phyloP scores from a whole-genome alignment of 1,284 basidiomycete species.

The Cryptococcus sp. region DNA sequence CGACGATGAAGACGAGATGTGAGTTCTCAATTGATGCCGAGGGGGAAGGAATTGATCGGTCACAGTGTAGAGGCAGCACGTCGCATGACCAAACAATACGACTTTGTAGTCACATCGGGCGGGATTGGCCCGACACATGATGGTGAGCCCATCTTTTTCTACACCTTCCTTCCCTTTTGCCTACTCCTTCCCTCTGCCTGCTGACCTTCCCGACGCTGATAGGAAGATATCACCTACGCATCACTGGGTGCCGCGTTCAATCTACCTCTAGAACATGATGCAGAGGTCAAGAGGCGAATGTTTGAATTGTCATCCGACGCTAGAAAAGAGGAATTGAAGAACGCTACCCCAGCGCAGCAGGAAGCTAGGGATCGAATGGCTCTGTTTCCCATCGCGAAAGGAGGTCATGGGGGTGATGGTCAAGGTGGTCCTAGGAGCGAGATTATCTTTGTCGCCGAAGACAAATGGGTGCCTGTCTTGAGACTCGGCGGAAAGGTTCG shows the following conservation, averaged over 20 bases:
- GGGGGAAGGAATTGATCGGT: neutral
- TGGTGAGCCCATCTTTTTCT: constrained; percentile 51
- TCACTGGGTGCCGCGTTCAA: constrained; percentile 81
- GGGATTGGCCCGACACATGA: constrained; percentile 80
- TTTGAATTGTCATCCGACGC: constrained; percentile 55
- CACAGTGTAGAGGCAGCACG: constrained; percentile 76
- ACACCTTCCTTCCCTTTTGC: neutral
- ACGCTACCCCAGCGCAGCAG: constrained; percentile 66
- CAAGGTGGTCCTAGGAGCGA: constrained; percentile 56
- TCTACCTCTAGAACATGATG: constrained; percentile 67
- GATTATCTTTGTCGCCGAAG: constrained; percentile 64
- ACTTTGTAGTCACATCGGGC: constrained; percentile 81
- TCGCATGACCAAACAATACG: constrained; percentile 74
- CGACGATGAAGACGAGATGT: constrained; percentile 87
- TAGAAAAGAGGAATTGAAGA: constrained; percentile 55
- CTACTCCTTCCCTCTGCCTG: neutral
- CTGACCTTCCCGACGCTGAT: neutral
- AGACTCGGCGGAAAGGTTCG: constrained; percentile 65
- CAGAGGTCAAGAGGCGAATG: constrained; percentile 79
- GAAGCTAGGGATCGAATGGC: constrained; percentile 76
- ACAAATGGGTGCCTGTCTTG: constrained; percentile 86
- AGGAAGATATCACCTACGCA: constrained; percentile 75
- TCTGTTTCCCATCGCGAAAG: constrained; percentile 59
- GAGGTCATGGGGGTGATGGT: constrained; percentile 22
- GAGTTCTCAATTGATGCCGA: constrained; percentile 26